Conservation (phyloP, 1,284 basidiomycete genomes). For the Clitocybe nebularis region DNA sequence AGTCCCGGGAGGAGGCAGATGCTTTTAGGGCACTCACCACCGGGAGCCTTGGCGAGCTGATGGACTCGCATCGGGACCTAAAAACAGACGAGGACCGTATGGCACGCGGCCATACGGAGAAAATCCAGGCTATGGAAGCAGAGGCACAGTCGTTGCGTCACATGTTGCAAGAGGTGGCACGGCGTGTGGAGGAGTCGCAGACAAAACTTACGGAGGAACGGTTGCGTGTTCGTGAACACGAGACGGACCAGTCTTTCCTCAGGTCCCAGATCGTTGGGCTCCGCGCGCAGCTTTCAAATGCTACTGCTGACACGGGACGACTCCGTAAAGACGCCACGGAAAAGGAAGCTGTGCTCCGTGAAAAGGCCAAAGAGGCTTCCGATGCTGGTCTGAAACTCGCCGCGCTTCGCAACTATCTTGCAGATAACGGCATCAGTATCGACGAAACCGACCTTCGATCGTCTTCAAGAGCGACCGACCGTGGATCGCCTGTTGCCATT, state of each 20-base stretch:
- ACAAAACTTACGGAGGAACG: slow-evolving; percentile 70
- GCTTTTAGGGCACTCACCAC: slow-evolving; percentile 81
- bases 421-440: slow-evolving; percentile 81
- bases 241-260: slow-evolving; percentile 67
- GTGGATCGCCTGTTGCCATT: slow-evolving; percentile 47
- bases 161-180: slow-evolving; percentile 75
- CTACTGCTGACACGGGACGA: slow-evolving; percentile 69
- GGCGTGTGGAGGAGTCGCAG: slow-evolving; percentile 68
- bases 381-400: slow-evolving; percentile 76
- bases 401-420: slow-evolving; percentile 83
- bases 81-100: slow-evolving; percentile 76
- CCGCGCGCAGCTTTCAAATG: slow-evolving; percentile 71
- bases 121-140: slow-evolving; percentile 74
- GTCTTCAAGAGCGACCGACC: slow-evolving; percentile 37
- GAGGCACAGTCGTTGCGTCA: slow-evolving; percentile 72
- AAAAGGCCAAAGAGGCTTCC: slow-evolving; percentile 65
- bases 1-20: slow-evolving; percentile 88
- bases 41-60: slow-evolving; percentile 76
- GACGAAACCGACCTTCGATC: slow-evolving; percentile 65
- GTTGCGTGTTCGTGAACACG: slow-evolving; percentile 60
- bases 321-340: slow-evolving; percentile 66
- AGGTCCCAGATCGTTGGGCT: slow-evolving; percentile 79
- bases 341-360: slow-evolving; percentile 68
- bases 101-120: slow-evolving; percentile 73
- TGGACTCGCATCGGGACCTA: slow-evolving; percentile 80